Percentiles rank a stretch among this genome's conserved stretches.
Evolutionary conservation across 768 basidiomycete genomes (phyloP).

Genomic region (Steccherinum ochraceum): DNA sequence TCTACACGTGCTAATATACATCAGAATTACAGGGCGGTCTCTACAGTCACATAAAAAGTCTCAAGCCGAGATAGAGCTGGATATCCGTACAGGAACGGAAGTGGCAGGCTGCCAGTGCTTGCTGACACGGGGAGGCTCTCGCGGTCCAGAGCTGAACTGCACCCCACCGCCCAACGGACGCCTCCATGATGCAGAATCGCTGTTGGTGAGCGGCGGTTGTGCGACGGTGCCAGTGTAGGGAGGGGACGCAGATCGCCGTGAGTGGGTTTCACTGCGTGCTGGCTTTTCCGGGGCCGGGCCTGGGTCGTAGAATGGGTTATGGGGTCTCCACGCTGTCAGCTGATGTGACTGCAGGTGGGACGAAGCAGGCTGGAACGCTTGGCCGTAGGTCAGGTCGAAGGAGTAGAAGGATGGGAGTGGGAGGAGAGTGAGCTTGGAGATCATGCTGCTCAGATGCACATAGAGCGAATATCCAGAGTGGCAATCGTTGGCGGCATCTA

Average conservation of each 20-base stretch:
- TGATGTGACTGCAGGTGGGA: slow-evolving; percentile 1
- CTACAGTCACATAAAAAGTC: no score
- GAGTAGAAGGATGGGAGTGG: slow-evolving; percentile 41
- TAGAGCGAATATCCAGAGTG: slow-evolving; percentile 57
- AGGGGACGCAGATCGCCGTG: no score
- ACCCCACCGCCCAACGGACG: neutral
- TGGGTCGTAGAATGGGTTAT: slow-evolving; percentile 67
- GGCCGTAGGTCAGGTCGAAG: slow-evolving; percentile 48
- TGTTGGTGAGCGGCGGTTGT: no score
- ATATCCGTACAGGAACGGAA: no score
- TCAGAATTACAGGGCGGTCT: no score
- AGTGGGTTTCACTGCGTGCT: slow-evolving; percentile 13
- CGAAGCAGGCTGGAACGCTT: slow-evolving; percentile 33
- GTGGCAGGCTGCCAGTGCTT: no score
- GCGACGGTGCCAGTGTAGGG: no score
- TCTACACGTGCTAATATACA: no score
- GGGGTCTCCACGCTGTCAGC: slow-evolving; percentile 38
- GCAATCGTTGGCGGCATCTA: slow-evolving; percentile 71
- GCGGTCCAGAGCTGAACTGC: neutral
- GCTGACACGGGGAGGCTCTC: no score
- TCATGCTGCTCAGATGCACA: slow-evolving; percentile 38
- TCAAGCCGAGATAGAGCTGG: no score
- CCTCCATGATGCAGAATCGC: neutral
- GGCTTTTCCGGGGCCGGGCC: slow-evolving; percentile 59
- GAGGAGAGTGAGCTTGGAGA: slow-evolving; percentile 27